Percentiles rank a stretch among this genome's conserved stretches.
phyloP scores from a whole-genome alignment of 176 grass and related monocot genomes.

The Zoysia japonica region DNA sequence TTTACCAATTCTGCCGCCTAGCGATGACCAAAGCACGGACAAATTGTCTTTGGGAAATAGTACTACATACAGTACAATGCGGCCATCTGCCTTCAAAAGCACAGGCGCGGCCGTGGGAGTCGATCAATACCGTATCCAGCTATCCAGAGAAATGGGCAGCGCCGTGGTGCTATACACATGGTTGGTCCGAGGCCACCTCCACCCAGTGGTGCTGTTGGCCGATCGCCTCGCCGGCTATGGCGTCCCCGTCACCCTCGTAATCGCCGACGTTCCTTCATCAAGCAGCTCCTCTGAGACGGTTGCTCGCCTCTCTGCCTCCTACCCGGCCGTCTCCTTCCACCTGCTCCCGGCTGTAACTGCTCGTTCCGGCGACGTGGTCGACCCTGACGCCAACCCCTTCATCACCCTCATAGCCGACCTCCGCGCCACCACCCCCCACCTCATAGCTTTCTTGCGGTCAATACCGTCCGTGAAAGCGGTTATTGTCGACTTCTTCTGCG shows the following conservation, averaged over 20 bases:
- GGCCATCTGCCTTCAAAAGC: background rate
- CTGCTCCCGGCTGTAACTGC: background rate
- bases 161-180: conserved; percentile 50
- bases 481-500: conserved; percentile 73
- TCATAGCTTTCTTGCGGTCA: background rate
- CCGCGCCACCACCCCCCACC: conserved; percentile 6
- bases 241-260: conserved; percentile 41
- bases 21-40: background rate
- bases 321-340: conserved; percentile 39
- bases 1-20: background rate
- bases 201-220: conserved; percentile 60
- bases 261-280: conserved; percentile 38
- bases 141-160: conserved; percentile 27
- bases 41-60: too few relatives aligned
- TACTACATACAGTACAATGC: too few relatives aligned
- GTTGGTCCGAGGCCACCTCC: conserved; percentile 59
- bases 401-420: background rate
- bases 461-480: conserved; percentile 31
- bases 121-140: background rate
- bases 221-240: conserved; percentile 36
- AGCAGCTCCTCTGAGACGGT: conserved; percentile 27
- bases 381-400: background rate
- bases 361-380: background rate
- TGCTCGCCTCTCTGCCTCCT: conserved; percentile 33
- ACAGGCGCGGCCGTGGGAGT: too few relatives aligned